Evolutionary conservation across 345 rosid species (phyloP).

Genomic region (Populus pruinosa): DNA sequence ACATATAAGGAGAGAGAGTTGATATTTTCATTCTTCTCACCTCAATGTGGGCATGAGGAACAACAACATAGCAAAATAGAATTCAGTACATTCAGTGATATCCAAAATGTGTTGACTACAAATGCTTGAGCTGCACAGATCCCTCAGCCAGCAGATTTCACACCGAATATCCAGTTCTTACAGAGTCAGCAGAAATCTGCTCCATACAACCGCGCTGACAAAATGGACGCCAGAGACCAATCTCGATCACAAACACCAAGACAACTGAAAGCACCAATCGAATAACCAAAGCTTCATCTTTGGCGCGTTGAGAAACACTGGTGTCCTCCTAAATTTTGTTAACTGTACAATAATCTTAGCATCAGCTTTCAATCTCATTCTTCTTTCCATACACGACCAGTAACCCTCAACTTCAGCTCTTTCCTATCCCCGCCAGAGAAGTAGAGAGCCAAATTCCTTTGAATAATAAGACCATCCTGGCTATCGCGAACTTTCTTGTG

Average conservation of each 20-base stretch:
- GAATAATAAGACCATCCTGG: slow-evolving; percentile 77
- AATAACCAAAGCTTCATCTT: slow-evolving; percentile 18
- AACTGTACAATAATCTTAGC: slow-evolving; percentile 23
- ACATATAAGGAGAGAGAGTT: background rate
- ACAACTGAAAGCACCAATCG: background rate
- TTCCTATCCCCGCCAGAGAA: slow-evolving; percentile 78
- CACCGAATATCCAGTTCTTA: slow-evolving; percentile 3
- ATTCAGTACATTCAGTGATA: background rate
- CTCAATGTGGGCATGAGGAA: slow-evolving; percentile 8
- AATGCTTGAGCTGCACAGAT: background rate
- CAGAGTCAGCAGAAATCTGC: background rate
- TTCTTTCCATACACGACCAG: slow-evolving; percentile 90
- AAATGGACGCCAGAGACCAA: background rate
- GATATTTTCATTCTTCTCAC: slow-evolving; percentile 10
- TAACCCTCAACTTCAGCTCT: slow-evolving; percentile 76
- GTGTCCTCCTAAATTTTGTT: background rate
- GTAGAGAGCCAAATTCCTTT: slow-evolving; percentile 75
- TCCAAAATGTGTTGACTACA: background rate
- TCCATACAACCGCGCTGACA: background rate
- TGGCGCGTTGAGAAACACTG: slow-evolving; percentile 1
- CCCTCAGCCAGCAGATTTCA: background rate
- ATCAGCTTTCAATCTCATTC: slow-evolving; percentile 32
- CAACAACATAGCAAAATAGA: background rate
- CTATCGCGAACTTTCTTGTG: slow-evolving; percentile 87
- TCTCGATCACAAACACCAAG: slow-evolving; percentile 2